Evolutionary conservation across 1,139 yeast species (phyloP).

Genomic region (Sugiyamaella castrensis): DNA sequence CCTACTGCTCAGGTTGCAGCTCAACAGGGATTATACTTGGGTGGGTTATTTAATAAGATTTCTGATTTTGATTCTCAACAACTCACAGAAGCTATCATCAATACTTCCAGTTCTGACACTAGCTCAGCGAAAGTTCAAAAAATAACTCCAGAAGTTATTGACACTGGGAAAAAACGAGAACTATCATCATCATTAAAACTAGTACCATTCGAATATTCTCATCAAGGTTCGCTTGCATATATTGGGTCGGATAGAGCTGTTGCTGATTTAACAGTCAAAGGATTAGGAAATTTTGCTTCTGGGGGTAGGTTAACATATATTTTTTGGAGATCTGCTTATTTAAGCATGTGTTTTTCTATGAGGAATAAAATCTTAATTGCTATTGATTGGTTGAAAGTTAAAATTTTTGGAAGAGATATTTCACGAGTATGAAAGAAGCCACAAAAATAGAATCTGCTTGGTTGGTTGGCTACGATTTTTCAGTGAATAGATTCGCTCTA

Average conservation of each 20-base stretch:
- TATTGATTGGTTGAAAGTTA: slow-evolving; percentile 84
- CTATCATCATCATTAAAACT: slow-evolving; percentile 37
- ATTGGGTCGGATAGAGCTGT: slow-evolving; percentile 89
- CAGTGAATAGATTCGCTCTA: no score
- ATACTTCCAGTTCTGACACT: slow-evolving; percentile 20
- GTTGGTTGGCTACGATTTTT: no score
- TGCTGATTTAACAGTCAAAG: slow-evolving; percentile 80
- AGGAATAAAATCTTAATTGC: slow-evolving; percentile 82
- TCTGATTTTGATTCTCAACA: slow-evolving; percentile 54
- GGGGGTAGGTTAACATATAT: slow-evolving; percentile 86
- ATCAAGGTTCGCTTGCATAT: slow-evolving; percentile 63
- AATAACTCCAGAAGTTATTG: slow-evolving; percentile 28
- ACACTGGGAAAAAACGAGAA: slow-evolving; percentile 33
- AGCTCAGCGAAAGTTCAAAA: no score
- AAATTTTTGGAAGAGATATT: slow-evolving; percentile 82
- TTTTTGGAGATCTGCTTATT: slow-evolving; percentile 93
- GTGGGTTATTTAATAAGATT: slow-evolving; percentile 66
- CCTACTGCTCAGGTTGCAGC: slow-evolving; percentile 98
- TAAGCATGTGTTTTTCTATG: slow-evolving; percentile 86
- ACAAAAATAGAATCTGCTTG: no score
- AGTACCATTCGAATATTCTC: slow-evolving; percentile 64
- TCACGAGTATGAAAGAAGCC: no score
- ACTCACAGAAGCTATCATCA: slow-evolving; percentile 46
- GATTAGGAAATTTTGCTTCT: slow-evolving; percentile 77
- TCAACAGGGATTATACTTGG: slow-evolving; percentile 87